phyloP scores from a whole-genome alignment of 768 basidiomycete species.

The Suillus subaureus region DNA sequence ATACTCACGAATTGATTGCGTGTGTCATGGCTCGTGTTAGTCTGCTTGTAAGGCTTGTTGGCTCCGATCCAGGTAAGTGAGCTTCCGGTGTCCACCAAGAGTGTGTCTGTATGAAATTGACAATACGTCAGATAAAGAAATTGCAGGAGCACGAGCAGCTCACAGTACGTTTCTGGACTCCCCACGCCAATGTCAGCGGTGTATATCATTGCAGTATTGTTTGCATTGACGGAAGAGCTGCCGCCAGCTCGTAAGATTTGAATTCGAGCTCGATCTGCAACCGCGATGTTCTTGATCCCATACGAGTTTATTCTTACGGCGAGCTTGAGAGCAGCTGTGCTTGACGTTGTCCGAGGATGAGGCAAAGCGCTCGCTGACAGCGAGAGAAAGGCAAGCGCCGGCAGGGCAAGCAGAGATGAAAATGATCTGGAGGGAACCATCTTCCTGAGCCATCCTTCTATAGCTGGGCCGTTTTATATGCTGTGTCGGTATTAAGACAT shows the following conservation, averaged over 20 bases:
- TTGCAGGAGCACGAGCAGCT: background rate
- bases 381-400: slow-evolving; percentile 4
- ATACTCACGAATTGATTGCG: slow-evolving; percentile 30
- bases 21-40: slow-evolving; percentile 44
- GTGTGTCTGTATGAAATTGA: slow-evolving; percentile 15
- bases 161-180: slow-evolving; percentile 17
- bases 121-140: background rate
- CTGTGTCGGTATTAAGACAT: background rate
- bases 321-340: slow-evolving; percentile 5
- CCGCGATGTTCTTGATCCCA: slow-evolving; percentile 3
- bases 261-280: slow-evolving; percentile 9
- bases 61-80: slow-evolving; percentile 59
- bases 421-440: slow-evolving; percentile 12
- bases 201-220: slow-evolving; percentile 16
- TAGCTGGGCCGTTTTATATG: background rate
- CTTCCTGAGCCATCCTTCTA: background rate
- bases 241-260: background rate
- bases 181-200: slow-evolving; percentile 18
- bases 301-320: slow-evolving; percentile 6
- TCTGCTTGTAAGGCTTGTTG: slow-evolving; percentile 41
- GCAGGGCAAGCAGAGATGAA: slow-evolving; percentile 4
- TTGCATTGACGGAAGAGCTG: slow-evolving; percentile 15
- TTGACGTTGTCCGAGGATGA: background rate
- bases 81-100: slow-evolving; percentile 30
- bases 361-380: slow-evolving; percentile 5